A percentile compares a stretch with the other conserved stretches of the same genome.
Conservation (phyloP, 2,329 filamentous ascomycete species). For the Neonectria faginata region DNA sequence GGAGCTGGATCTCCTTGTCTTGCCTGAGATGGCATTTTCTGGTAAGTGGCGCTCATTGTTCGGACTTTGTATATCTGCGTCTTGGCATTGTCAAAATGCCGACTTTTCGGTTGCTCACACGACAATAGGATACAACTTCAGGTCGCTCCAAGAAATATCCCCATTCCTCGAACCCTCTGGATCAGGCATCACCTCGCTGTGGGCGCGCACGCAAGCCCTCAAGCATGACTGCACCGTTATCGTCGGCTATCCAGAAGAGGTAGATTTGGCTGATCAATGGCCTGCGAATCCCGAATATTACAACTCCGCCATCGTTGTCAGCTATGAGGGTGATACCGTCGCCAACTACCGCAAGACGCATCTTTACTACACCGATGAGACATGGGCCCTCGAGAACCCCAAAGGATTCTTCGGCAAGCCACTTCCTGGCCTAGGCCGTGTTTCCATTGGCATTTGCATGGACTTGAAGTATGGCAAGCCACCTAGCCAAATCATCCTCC, state of each 20-base stretch:
- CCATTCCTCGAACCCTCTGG: conserved; percentile 76
- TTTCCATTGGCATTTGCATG: conserved; percentile 71
- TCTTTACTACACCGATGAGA: conserved; percentile 70
- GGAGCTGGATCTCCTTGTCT: conserved; percentile 20
- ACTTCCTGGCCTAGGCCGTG: conserved; percentile 62
- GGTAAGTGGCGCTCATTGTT: conserved; percentile 7
- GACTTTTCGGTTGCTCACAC: not conserved
- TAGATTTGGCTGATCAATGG: conserved; percentile 63
- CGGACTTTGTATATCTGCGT: not conserved
- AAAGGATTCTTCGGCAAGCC: conserved; percentile 61
- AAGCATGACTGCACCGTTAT: conserved; percentile 76
- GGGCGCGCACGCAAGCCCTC: conserved; percentile 75
- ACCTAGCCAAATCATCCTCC: not conserved
- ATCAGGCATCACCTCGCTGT: conserved; percentile 75
- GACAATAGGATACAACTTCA: conserved; percentile 78
- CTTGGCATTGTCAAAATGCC: not conserved
- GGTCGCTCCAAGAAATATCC: conserved; percentile 73
- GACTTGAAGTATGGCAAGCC: conserved; percentile 64
- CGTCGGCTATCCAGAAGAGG: conserved; percentile 80
- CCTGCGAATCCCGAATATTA: conserved; percentile 66
- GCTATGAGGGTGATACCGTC: conserved; percentile 67
- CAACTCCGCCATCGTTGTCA: conserved; percentile 66
- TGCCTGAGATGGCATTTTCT: conserved; percentile 21
- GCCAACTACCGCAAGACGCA: conserved; percentile 72
- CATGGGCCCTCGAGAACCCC: conserved; percentile 68